Evolutionary conservation across 2,329 filamentous ascomycete species (phyloP).

Genomic region (Talaromyces sp.): DNA sequence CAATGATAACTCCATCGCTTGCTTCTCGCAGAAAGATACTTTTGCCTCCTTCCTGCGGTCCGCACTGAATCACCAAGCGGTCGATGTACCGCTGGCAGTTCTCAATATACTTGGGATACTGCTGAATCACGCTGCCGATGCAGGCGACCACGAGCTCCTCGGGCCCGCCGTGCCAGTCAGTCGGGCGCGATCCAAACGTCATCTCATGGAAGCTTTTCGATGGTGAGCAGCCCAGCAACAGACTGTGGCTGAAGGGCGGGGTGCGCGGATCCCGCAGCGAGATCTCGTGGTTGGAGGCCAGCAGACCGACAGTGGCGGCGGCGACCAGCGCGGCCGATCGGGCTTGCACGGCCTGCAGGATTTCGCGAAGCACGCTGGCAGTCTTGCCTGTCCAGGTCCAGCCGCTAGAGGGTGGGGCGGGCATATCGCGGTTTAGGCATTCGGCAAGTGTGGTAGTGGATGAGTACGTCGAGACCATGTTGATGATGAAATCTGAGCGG

Average conservation of each 20-base stretch:
- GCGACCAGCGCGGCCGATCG: slow-evolving; percentile 10
- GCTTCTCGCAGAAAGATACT: slow-evolving; percentile 43
- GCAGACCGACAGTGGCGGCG: slow-evolving; percentile 9
- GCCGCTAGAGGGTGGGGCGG: neutral
- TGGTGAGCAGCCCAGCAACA: slow-evolving; percentile 5
- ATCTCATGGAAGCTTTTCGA: slow-evolving; percentile 11
- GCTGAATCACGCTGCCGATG: slow-evolving; percentile 67
- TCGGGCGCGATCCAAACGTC: slow-evolving; percentile 1
- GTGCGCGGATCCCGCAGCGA: slow-evolving; percentile 3
- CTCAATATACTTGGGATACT: slow-evolving; percentile 63
- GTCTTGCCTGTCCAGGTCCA: slow-evolving; percentile 10
- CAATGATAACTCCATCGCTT: slow-evolving; percentile 44
- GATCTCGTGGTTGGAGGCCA: slow-evolving; percentile 11
- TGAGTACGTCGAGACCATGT: slow-evolving; percentile 2
- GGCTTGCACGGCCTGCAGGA: slow-evolving; percentile 6
- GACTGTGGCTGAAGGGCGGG: neutral
- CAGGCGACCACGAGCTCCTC: slow-evolving; percentile 52
- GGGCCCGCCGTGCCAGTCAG: slow-evolving; percentile 8
- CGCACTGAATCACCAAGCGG: slow-evolving; percentile 31
- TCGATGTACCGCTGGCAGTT: slow-evolving; percentile 64
- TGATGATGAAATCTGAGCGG: slow-evolving; percentile 7
- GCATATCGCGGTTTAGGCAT: slow-evolving; percentile 1
- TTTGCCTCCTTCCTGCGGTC: slow-evolving; percentile 35
- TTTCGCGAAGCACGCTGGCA: slow-evolving; percentile 5
- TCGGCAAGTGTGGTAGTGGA: slow-evolving; percentile 1